phyloP scores from a whole-genome alignment of 805 yeast genomes.

The Lipomyces starkeyi region DNA sequence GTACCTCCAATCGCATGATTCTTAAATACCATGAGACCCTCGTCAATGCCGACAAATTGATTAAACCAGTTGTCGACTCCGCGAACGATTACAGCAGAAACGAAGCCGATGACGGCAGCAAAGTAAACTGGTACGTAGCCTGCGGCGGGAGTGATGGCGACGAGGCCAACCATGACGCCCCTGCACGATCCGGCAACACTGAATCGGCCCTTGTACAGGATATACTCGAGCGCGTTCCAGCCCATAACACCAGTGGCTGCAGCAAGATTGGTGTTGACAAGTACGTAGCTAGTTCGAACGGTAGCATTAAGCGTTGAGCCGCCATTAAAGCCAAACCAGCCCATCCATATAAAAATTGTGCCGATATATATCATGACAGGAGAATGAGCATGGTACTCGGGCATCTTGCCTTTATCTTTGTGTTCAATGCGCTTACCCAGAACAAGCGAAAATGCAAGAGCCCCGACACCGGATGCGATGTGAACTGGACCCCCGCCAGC shows the following conservation, averaged over 20 bases:
- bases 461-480: conserved; percentile 91
- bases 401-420: not conserved
- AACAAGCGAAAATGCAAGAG: conserved; percentile 86
- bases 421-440: conserved; percentile 83
- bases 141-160: conserved; percentile 95
- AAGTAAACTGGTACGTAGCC: conserved; percentile 93
- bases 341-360: conserved; percentile 95
- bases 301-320: conserved; percentile 94
- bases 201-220: conserved; percentile 74
- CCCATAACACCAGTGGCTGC: conserved; percentile 91
- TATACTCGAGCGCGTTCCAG: conserved; percentile 87
- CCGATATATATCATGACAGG: conserved; percentile 90
- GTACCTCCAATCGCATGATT: conserved; percentile 89
- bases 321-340: conserved; percentile 99
- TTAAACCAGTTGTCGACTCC: conserved; percentile 75
- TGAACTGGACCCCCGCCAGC: conserved; percentile 99
- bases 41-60: conserved; percentile 74
- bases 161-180: conserved; percentile 92
- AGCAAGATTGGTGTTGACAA: conserved; percentile 89
- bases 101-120: conserved; percentile 78
- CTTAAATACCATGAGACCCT: conserved; percentile 92
- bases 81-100: conserved; percentile 84
- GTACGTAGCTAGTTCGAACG: conserved; percentile 92
- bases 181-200: conserved; percentile 92
- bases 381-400: conserved; percentile 66